Evolutionary conservation across 495 filamentous ascomycete genomes (phyloP), one percentile per base, ranked within the genome.

Genomic region (Podospora anserina): DNA sequence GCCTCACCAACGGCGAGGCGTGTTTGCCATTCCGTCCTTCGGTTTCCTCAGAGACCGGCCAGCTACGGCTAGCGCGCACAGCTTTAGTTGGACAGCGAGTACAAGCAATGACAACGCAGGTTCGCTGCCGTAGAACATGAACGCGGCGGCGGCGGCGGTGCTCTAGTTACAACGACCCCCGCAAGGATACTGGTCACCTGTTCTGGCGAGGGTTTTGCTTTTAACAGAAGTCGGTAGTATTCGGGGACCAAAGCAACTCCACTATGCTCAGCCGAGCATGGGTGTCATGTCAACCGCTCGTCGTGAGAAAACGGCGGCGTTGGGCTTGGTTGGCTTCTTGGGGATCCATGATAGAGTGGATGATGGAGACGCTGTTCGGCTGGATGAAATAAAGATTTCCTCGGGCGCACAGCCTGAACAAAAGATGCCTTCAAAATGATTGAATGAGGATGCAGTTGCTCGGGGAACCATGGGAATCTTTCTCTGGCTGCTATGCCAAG

Each of bases 261-360:
- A 58, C 55, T 58, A 7, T 20, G n/a, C n/a, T 58, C 55, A 58
- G 55, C 55, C 55, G 55, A 58, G n/a, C 55, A 20, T 20, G 55
- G 55, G 55, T 23, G 19, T 18, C 55, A 20, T 49, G 39, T 49
- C 39, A 49, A 13, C 23, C 55, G 23, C 23, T 23, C 23, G 13
- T 20, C 23, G 55, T 20, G n/a, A 58, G 19, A 58, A 58, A 58
- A 58, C 2, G 55, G 55, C 55, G 55, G 55, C 55, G 19, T 9
- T 58, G 13, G n/a, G 55, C 18, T 20, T 4, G 18, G 15, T 26
- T 58, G 30, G 30, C 23, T 23, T 23, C 54, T 18, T 57, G 54
- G 54, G 54, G 54, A 16, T 57, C 15, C 5, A 0, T 13, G 54
- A 23, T 57, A 7, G 55, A 26, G 39, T 16, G 23, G 3, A 19